Percentiles rank a stretch among this genome's conserved stretches.
Conservation (phyloP, 345 rosid genomes). For the Hibiscus tridactylites region DNA sequence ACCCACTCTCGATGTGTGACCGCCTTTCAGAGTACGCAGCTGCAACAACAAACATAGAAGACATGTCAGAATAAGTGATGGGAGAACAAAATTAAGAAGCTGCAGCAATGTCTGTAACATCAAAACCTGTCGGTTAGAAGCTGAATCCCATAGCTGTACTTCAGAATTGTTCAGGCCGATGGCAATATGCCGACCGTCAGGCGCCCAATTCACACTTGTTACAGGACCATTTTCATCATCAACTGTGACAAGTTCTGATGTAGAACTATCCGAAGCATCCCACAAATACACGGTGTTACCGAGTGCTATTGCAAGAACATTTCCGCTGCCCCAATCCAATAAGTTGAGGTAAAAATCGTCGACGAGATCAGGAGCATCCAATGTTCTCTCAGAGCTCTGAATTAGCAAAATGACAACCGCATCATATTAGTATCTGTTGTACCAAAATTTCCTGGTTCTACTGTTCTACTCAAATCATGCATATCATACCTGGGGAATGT, state of each 20-base stretch:
- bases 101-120: not conserved
- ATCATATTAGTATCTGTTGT: not conserved
- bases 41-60: not conserved
- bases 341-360: slow-evolving; percentile 47
- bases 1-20: slow-evolving; percentile 32
- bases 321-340: slow-evolving; percentile 42
- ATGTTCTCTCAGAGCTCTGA: slow-evolving; percentile 39
- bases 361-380: slow-evolving; percentile 44
- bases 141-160: slow-evolving; percentile 43
- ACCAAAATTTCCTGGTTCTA: no score
- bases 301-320: slow-evolving; percentile 35
- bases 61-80: not conserved
- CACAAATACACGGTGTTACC: slow-evolving; percentile 33
- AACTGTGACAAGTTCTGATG: slow-evolving; percentile 45
- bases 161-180: slow-evolving; percentile 42
- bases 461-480: not conserved
- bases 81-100: not conserved
- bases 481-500: slow-evolving; percentile 28
- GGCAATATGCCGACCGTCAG: slow-evolving; percentile 37
- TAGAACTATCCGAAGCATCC: slow-evolving; percentile 40
- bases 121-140: slow-evolving; percentile 25
- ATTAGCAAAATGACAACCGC: not conserved
- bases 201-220: slow-evolving; percentile 53
- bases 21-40: slow-evolving; percentile 31
- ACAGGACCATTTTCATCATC: slow-evolving; percentile 38